Conservation (phyloP, 805 yeast genomes). For the Yamadazyma sp. region DNA sequence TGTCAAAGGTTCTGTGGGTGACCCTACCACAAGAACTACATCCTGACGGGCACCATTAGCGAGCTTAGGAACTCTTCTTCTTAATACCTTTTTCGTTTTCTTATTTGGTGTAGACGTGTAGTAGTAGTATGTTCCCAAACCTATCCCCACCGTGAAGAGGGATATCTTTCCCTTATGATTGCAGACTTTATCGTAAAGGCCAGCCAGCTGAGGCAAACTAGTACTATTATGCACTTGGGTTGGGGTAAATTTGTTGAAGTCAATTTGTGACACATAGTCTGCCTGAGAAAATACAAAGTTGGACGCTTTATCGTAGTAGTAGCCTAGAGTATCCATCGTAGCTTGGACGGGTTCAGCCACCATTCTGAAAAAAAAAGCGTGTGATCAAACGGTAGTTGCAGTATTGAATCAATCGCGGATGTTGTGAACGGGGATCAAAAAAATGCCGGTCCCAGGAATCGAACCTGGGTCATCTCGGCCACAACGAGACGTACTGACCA, state of each 20-base stretch:
- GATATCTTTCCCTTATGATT: conserved; percentile 14
- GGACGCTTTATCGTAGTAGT: conserved; percentile 22
- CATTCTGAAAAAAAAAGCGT: conserved; percentile 22
- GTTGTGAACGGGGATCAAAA: conserved; percentile 18
- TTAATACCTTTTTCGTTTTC: conserved; percentile 6
- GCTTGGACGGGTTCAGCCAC: conserved; percentile 48
- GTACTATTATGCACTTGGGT: conserved; percentile 8
- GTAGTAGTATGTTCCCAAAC: conserved; percentile 15
- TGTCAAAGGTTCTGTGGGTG: conserved; percentile 73
- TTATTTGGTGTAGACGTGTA: background rate
- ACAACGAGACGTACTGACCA: conserved; percentile 51
- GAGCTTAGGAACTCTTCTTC: conserved; percentile 61
- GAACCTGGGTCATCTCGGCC: conserved; percentile 53
- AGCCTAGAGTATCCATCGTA: conserved; percentile 29
- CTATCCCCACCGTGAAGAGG: conserved; percentile 28
- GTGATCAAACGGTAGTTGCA: background rate
- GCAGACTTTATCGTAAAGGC: conserved; percentile 2
- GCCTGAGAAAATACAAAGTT: conserved; percentile 23
- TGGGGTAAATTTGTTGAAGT: conserved; percentile 14
- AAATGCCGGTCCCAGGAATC: conserved; percentile 51
- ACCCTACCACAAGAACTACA: conserved; percentile 72
- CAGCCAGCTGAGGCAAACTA: background rate
- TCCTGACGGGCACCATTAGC: conserved; percentile 73
- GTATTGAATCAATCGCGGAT: conserved; percentile 2
- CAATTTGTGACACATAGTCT: conserved; percentile 21